Base-by-base conservation (phyloP, 352 stramenopile species). In the Pythium utonaiense region DNA sequence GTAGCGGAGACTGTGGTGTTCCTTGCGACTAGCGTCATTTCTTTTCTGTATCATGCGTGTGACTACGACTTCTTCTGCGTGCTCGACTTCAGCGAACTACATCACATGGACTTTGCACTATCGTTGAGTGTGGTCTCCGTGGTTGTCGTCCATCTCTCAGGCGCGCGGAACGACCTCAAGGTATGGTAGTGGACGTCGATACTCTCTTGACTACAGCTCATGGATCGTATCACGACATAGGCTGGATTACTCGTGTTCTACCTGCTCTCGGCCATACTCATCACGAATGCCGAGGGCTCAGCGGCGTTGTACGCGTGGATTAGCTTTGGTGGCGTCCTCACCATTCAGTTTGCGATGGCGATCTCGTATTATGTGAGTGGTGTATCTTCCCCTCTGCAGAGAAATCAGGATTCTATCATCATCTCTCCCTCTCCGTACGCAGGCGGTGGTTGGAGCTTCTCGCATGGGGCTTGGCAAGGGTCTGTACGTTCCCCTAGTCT, bases 331-430 rank as follows among this genome's bases (percentile, higher is more conserved):
- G 36, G 53, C 3, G 31, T 69, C 14, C 40, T 33, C 17, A 12
- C 33, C n/a, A 38, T 75, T 21, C 70, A 77, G 30, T 75, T 74
- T 19, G 41, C 64, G 8, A 38, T 61, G 24, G 58, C 62, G 14
- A 64, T 73, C 31, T 56, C 54, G 4, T 75, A 77, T 42, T 77
- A 77, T 36, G 70, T 77, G 64, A 14, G 67, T 53, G 19, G n/a
- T n/a, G n/a, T n/a, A n/a, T n/a, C n/a, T n/a, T 17, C 24, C 17
- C 6, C 21, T 24, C 17, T n/a, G n/a, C n/a, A n/a, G n/a, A n/a
- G n/a, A n/a, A n/a, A n/a, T n/a, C n/a, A n/a, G n/a, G n/a, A n/a
- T n/a, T n/a, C n/a, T n/a, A n/a, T n/a, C n/a, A n/a, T n/a, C n/a
- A n/a, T n/a, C n/a, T n/a, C n/a, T n/a, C 24, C 1, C 17, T 25